A percentile compares a stretch with the other conserved stretches of the same genome.
phyloP scores from a whole-genome alignment of 495 filamentous ascomycete genomes.

The Penicillium ochrochloron region DNA sequence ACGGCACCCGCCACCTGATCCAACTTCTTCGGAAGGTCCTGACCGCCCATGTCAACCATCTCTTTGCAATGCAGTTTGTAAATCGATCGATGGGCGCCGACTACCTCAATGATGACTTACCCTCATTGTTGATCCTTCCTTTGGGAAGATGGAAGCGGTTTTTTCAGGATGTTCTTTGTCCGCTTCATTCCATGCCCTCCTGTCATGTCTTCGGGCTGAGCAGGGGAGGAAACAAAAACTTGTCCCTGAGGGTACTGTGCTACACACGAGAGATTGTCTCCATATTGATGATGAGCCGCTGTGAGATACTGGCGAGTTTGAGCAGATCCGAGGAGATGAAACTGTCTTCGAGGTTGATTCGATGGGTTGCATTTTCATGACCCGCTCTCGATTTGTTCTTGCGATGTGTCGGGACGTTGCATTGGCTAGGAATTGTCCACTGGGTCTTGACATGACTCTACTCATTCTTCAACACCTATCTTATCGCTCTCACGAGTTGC shows the following conservation, averaged over 20 bases:
- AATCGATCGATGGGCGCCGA: conserved; percentile 72
- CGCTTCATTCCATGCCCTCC: conserved; percentile 66
- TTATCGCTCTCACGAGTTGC: conserved; percentile 10
- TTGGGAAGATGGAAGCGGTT: conserved; percentile 64
- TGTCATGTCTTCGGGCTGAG: conserved; percentile 26
- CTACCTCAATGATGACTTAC: conserved; percentile 33
- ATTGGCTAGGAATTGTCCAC: conserved; percentile 29
- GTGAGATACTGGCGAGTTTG: conserved; percentile 12
- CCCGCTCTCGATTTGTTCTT: conserved; percentile 36
- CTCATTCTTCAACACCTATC: conserved; percentile 27
- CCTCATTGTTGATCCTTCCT: conserved; percentile 37
- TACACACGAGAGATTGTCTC: conserved; percentile 64
- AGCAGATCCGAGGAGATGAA: conserved; percentile 36
- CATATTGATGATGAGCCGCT: conserved; percentile 6
- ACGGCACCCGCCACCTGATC: conserved; percentile 53
- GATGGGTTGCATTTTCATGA: conserved; percentile 38
- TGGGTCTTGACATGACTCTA: conserved; percentile 12
- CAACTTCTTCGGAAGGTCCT: conserved; percentile 48
- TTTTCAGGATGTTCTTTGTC: conserved; percentile 89
- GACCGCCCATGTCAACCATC: conserved; percentile 79
- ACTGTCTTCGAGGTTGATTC: conserved; percentile 43
- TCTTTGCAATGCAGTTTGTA: conserved; percentile 58
- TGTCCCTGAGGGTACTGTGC: conserved; percentile 80
- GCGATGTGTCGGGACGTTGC: conserved; percentile 25
- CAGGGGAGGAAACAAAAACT: conserved; percentile 86